A percentile compares a stretch with the other conserved stretches of the same genome.
These are phyloP conservation scores for Zopfochytrium polystomum DNA, from an alignment of 371 early-diverging fungal genomes.

Conservation along the genomic window DNA sequence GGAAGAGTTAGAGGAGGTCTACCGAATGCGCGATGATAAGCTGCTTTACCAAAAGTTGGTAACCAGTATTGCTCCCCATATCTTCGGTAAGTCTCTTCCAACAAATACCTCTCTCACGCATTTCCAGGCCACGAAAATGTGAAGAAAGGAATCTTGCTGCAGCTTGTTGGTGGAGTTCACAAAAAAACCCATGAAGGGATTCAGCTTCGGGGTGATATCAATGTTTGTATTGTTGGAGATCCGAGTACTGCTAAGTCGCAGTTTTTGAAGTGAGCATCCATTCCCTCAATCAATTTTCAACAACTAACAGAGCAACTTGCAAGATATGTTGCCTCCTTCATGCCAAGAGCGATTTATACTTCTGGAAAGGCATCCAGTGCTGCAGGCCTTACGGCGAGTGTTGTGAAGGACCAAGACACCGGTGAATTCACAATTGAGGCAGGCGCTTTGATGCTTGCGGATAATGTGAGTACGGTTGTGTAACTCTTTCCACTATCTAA, in stretches of 20 bases:
- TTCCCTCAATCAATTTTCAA: not conserved
- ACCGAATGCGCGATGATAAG: constrained; percentile 60
- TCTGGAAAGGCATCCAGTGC: constrained; percentile 99
- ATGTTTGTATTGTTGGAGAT: constrained; percentile 98
- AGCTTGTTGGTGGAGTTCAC: constrained; percentile 96
- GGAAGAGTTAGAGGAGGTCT: constrained; percentile 73
- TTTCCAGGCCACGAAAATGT: constrained; percentile 86
- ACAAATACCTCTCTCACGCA: not conserved
- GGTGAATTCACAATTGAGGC: constrained; percentile 99
- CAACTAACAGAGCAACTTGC: not conserved
- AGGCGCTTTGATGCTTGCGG: constrained; percentile 99
- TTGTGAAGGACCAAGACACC: constrained; percentile 97
- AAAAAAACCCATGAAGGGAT: constrained; percentile 93
- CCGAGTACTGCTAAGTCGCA: constrained; percentile 98
- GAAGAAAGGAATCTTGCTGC: constrained; percentile 95
- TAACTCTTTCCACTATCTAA: not conserved
- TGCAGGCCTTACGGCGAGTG: constrained; percentile 98
- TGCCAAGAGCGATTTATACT: constrained; percentile 95
- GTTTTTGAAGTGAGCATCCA: constrained; percentile 77
- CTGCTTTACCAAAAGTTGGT: constrained; percentile 71
- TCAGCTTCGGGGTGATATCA: constrained; percentile 96
- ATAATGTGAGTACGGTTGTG: constrained; percentile 66
- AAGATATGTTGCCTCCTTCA: constrained; percentile 79
- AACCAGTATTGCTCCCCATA: constrained; percentile 90
- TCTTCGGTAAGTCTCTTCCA: constrained; percentile 67